Evolutionary conservation across 2,329 filamentous ascomycete species (phyloP), one percentile per base, ranked within the genome.

Genomic region (Cryphonectria nitschkei): DNA sequence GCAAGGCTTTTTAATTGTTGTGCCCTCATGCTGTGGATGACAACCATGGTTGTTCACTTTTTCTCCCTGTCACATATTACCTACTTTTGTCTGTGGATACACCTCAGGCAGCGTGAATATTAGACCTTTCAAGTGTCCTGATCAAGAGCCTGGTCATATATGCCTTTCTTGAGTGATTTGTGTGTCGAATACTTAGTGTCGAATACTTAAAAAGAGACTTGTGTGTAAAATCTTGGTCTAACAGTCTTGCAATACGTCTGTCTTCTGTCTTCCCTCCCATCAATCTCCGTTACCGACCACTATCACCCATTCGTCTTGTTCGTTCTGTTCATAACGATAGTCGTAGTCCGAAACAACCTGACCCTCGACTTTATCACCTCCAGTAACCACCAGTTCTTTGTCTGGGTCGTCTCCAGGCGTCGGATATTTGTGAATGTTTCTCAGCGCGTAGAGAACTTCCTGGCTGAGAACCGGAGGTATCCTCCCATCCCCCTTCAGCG

Each of bases 381-480:
- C 19, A 34, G 14, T 19, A 1, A 13, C 14, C 63, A 32, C 14
- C 43, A 32, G 41, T 39, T 67, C 39, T n/a, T 32, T 46, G 3
- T 41, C 46, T 11, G 41, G 16, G 37, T 43, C 67, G 4, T 56
- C 4, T 4, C 58, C 67, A 0, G 58, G 67, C 46, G 2, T 41
- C 8, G 84, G 83, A 71, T 86, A 86, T 72, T 86, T 87, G 50
- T 76, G 81, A 3, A 86, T 70, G 71, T 86, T 78, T 50, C 86
- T 84, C 46, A 86, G 75, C 0, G 84, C 85, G 82, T 84, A 85
- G 0, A 84, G 76, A 26, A 85, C 67, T 9, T 85, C 80, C 26
- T 80, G 77, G 1, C 79, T 80, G 11, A 87, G 72, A 0, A 81
- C 78, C 0, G 85, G 85, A n/a, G 85, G 85, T 7, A 82, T 76